Percentiles rank a stretch among this genome's conserved stretches.
Evolutionary conservation across 2,329 filamentous ascomycete species (phyloP).

Genomic region (Fusarium sp.): DNA sequence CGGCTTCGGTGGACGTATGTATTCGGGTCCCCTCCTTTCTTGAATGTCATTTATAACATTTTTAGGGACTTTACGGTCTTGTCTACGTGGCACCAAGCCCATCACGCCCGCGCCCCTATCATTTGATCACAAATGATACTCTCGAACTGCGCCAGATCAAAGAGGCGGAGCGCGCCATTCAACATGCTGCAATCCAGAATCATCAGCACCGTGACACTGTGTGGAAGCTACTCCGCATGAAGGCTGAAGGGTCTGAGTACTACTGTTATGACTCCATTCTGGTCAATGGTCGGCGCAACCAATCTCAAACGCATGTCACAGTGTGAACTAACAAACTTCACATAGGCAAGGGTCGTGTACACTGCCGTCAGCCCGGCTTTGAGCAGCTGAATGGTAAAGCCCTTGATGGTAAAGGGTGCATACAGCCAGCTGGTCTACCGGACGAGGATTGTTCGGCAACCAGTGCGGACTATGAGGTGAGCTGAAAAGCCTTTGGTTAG

Average conservation of each 20-base stretch:
- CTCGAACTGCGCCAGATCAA: neutral
- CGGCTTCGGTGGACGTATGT: neutral
- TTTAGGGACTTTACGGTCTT: neutral
- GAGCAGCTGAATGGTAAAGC: neutral
- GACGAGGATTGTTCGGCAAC: neutral
- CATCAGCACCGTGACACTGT: conserved; percentile 12
- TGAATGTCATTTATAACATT: neutral
- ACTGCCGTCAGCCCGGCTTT: conserved; percentile 1
- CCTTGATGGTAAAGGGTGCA: conserved; percentile 6
- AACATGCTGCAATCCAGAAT: conserved; percentile 6
- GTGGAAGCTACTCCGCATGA: conserved; percentile 10
- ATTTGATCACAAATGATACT: neutral
- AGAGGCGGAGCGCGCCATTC: neutral
- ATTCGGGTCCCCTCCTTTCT: neutral
- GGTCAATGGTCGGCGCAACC: neutral
- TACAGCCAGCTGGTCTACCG: neutral
- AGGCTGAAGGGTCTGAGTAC: conserved; percentile 5
- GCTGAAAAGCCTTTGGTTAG: neutral
- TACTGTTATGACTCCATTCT: conserved; percentile 13
- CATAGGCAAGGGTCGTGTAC: conserved; percentile 6
- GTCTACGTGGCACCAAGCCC: conserved; percentile 2
- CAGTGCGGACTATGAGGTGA: conserved; percentile 1
- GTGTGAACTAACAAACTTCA: neutral
- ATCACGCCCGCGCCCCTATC: neutral
- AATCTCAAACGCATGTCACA: neutral